Evolutionary conservation across 2,329 filamentous ascomycete species (phyloP), one percentile per base, ranked within the genome.

Genomic region (Paecilomyces fulvus): DNA sequence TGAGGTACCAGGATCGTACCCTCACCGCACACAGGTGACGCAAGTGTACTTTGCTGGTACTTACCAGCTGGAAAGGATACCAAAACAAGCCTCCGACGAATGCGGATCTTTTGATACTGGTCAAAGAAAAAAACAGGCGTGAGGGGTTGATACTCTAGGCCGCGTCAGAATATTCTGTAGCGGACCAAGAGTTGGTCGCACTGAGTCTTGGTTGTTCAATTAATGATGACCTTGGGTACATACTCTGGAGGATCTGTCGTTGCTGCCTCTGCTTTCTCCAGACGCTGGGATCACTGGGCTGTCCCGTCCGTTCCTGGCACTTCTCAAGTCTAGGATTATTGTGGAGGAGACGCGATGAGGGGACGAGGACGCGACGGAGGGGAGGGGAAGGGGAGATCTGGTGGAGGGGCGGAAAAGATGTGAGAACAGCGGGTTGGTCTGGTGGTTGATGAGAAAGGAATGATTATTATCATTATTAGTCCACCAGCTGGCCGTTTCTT

Each of bases 21-120:
- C 58, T 63, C 57, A 49, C 62, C 61, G 60, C 63, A 59, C 59
- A 55, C 56, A 60, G 58, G 55, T 28, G 55, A 60, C 61, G 58
- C 59, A 60, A 58, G 59, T 59, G 56, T 60, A 59, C 58, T 58
- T 63, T 55, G 52, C 55, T 53, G 51, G 51, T 55, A 60, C 57
- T 58, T 64, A 28, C 25, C 25, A 28, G 25, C 25, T 28, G 7
- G 7, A 28, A 28, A 28, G 25, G 25, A 28, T 3, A 21, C 21
- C 21, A 28, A 28, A 28, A 28, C 25, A 28, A 28, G 4, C 25
- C 25, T 28, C 25, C 7, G 25, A 28, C 25, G 25, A 7, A 28
- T 28, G 25, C 25, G 25, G 25, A 6, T 28, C 5, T 28, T 28
- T 28, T 28, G 25, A 28, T 28, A 28, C 25, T 28, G 25, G 7